Evolutionary conservation across 768 basidiomycete species (phyloP), one percentile per base, ranked within the genome.

Genomic region (Suillus ampliporus): DNA sequence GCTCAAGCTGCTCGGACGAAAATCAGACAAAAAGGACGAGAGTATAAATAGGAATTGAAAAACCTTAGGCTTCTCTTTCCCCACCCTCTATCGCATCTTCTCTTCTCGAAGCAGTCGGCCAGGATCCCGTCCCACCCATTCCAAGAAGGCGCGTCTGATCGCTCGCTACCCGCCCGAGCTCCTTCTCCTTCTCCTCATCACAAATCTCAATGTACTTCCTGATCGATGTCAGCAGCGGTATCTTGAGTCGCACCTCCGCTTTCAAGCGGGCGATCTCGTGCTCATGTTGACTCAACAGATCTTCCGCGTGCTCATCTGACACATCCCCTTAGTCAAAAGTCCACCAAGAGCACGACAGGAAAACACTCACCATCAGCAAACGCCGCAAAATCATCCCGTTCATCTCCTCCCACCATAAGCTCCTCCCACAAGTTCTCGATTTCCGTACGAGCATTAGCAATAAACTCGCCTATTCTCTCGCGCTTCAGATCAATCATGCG

Each of bases 31-130:
- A 6, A 15, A 10, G n/a, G n/a, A n/a, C n/a, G n/a, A n/a, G n/a
- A 31, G 5, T 48, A 34, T 7, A 34, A 62, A 28, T 15, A 26
- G 15, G 0, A 7, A 21, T 48, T 57, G 54, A 78, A 88, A 65
- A 72, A 97, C 97, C 72, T 91, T 85, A 28, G 97, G 97, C 71
- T 97, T 98, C 78, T 97, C 91, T 73, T 93, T 92, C 61, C 83
- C 83, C 15, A 99, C 95, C 35, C 96, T 83, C 75, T 98, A 98
- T 59, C 97, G 84, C 90, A 97, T 94, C 83, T 97, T 97, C 80
- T 98, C 97, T 76, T 99, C 97, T 63, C 94, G 84, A 58, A 98
- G 77, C 41, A 99, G 76, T 21, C 94, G 81, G 7, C 94, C 94
- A 6, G 94, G 91, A 79, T 95, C 91, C 61, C 94, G 83, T 4